Evolutionary conservation across 768 basidiomycete genomes (phyloP), one percentile per base, ranked within the genome.

Genomic region (Phlegmacium glaucopus): DNA sequence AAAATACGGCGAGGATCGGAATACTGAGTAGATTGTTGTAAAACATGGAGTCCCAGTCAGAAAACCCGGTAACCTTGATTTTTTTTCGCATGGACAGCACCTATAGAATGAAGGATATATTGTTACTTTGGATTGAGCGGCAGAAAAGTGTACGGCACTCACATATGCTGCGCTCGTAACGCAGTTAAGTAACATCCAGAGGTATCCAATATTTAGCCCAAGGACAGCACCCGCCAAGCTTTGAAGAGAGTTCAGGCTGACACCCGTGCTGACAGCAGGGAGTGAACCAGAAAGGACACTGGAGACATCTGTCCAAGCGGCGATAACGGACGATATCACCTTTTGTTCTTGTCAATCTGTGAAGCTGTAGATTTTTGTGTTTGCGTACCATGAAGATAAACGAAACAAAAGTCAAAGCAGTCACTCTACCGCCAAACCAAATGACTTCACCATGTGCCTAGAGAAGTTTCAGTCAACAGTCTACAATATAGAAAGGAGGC

Each of bases 41-140:
- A 71, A 92, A 95, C 94, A 97, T 97, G 10, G 94, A 86, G 61
- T 97, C 95, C 94, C 94, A 96, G 60, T 99, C 95, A 41, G 93
- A 78, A 72, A 98, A 97, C 15, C 91, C 91, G 12, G 93, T 97
- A 35, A 75, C 66, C 72, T 97, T 97, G 75, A 99, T 98, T 47
- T 87, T 80, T 65, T 95, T 97, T 48, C 96, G 82, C 96, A 98
- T 98, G 34, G 90, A 76, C 41, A 99, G 77, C 32, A 96, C 92
- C 93, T 95, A 56, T 17, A 44, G 18, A 38, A 35, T 37, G 39
- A 32, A 46, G 34, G 53, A 35, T 43, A 39, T 3, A 29, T n/a
- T n/a, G n/a, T n/a, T n/a, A n/a, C n/a, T n/a, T n/a, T n/a, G n/a
- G 32, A 11, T 13, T 27, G 18, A 22, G 17, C 39, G 32, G 17